A percentile compares a stretch with the other conserved stretches of the same genome.
Evolutionary conservation across 768 basidiomycete species (phyloP).

Genomic region (Mycena rosella): DNA sequence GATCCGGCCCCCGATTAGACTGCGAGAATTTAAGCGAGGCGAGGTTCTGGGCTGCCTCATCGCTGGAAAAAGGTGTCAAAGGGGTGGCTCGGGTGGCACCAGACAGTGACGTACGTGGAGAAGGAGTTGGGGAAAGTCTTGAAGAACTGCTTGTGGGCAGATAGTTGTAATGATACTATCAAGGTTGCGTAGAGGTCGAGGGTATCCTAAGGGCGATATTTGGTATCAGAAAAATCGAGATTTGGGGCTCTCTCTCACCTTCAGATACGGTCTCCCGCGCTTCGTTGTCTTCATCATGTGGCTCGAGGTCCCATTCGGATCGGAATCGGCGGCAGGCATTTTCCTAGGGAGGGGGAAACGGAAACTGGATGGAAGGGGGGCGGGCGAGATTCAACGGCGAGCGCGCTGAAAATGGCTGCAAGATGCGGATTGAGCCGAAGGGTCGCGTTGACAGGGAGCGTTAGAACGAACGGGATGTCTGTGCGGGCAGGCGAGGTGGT

Average conservation of each 20-base stretch:
- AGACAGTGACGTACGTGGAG: slow-evolving; percentile 83
- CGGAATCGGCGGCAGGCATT: slow-evolving; percentile 56
- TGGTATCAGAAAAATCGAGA: slow-evolving; percentile 8
- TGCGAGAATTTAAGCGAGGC: slow-evolving; percentile 98
- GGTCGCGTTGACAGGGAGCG: too few species aligned
- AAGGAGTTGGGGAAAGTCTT: slow-evolving; percentile 95
- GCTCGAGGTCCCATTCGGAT: slow-evolving; percentile 76
- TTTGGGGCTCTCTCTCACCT: slow-evolving; percentile 62
- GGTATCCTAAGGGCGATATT: slow-evolving; percentile 76
- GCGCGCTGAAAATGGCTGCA: too few species aligned
- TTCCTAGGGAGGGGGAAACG: slow-evolving; percentile 45
- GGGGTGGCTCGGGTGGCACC: slow-evolving; percentile 31
- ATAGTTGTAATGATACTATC: slow-evolving; percentile 91
- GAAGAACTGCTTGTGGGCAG: slow-evolving; percentile 95
- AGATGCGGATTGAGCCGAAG: too few species aligned
- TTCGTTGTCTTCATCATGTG: slow-evolving; percentile 99
- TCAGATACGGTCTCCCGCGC: slow-evolving; percentile 93
- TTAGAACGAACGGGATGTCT: too few species aligned
- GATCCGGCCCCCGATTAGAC: slow-evolving; percentile 98
- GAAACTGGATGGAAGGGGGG: slow-evolving; percentile 48
- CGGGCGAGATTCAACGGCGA: too few species aligned
- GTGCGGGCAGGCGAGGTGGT: too few species aligned
- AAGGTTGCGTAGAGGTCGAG: slow-evolving; percentile 98
- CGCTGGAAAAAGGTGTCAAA: slow-evolving; percentile 63
- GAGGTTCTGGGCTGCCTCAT: slow-evolving; percentile 94